phyloP scores from a whole-genome alignment of 371 early-diverging fungal genomes.

The Mortierella sp. region DNA sequence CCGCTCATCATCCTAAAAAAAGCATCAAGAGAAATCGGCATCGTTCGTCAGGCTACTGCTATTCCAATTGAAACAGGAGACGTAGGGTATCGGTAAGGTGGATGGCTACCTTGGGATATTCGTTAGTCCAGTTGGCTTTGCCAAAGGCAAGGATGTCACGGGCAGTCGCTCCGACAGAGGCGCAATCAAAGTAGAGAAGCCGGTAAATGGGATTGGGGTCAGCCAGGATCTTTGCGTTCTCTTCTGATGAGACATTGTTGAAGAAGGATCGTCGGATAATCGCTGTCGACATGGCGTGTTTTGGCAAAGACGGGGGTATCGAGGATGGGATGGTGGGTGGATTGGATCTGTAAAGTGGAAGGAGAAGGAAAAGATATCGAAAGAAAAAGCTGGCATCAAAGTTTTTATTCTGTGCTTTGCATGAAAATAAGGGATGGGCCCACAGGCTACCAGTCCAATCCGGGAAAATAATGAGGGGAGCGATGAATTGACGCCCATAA shows the following conservation, averaged over 20 bases:
- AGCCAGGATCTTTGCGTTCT: conserved; percentile 17
- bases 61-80: background rate
- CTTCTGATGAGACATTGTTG: conserved; percentile 14
- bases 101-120: background rate
- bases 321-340: background rate
- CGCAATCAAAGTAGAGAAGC: conserved; percentile 32
- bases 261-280: conserved; percentile 12
- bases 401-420: background rate
- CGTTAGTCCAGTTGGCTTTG: conserved; percentile 36
- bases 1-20: conserved; percentile 16
- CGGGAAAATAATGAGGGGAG: background rate
- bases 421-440: background rate
- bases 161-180: conserved; percentile 28
- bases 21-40: background rate
- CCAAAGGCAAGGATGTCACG: conserved; percentile 41
- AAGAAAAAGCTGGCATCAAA: background rate
- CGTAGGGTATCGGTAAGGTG: background rate
- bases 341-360: background rate
- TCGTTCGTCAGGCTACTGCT: background rate
- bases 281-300: background rate
- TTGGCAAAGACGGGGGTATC: background rate
- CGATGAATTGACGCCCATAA: background rate
- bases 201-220: conserved; percentile 13
- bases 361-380: background rate
- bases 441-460: too few species aligned